These are phyloP conservation scores for Candida alai DNA, from an alignment of 805 yeast genomes.

Conservation along the genomic window DNA sequence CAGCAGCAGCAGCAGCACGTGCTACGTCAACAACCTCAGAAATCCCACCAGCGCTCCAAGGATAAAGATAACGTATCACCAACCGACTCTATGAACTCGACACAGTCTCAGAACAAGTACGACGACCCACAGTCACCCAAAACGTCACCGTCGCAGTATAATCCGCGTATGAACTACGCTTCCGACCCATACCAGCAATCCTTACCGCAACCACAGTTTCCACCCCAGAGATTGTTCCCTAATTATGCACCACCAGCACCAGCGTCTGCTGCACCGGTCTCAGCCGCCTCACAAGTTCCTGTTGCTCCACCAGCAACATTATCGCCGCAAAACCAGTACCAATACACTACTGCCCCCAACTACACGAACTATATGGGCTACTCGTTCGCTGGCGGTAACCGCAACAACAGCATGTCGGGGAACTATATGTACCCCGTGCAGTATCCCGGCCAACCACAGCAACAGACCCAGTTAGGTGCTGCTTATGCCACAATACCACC, in stretches of 20 bases:
- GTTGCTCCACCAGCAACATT: background rate
- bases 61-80: slow-evolving; percentile 26
- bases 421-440: slow-evolving; percentile 4
- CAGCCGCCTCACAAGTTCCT: slow-evolving; percentile 1
- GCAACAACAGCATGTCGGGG: slow-evolving; percentile 3
- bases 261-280: too few species aligned
- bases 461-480: background rate
- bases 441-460: slow-evolving; percentile 9
- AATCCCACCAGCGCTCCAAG: slow-evolving; percentile 1
- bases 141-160: slow-evolving; percentile 26
- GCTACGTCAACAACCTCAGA: slow-evolving; percentile 6
- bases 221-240: slow-evolving; percentile 12
- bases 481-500: slow-evolving; percentile 12
- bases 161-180: slow-evolving; percentile 9
- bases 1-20: slow-evolving; percentile 3
- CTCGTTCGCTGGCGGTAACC: background rate
- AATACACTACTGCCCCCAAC: slow-evolving; percentile 6
- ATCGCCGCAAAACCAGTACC: slow-evolving; percentile 11
- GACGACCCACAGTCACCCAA: slow-evolving; percentile 41
- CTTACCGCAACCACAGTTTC: slow-evolving; percentile 10
- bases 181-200: slow-evolving; percentile 11
- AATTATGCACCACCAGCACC: slow-evolving; percentile 12
- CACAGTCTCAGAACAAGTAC: slow-evolving; percentile 23
- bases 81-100: slow-evolving; percentile 33
- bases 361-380: slow-evolving; percentile 4